Base-by-base conservation (phyloP, 169 alveolate species). In the Plasmodium inui region DNA sequence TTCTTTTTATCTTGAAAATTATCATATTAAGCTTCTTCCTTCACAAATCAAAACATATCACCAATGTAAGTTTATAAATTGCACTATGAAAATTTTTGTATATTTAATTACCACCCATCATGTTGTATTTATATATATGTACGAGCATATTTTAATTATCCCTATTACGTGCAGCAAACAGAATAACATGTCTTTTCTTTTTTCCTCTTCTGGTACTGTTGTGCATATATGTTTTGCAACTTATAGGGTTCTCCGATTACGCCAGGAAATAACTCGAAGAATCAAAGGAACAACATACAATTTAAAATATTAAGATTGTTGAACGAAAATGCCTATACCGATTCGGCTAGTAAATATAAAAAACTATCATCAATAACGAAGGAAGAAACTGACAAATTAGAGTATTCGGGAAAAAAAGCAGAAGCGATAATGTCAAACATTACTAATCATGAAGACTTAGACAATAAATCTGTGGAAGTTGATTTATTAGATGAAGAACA, bases 401-500 rank as follows among this genome's bases (percentile, higher is more conserved):
- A 8, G 14, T 17, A 26, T 67, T 28, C 37, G 76, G 37, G 0
- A 22, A 7, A 67, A 67, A 67, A 5, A 67, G 22, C 30, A 67
- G 41, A 28, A 9, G 22, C 14, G 39, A 26, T 7, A 12, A 67
- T 22, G 14, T 19, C 39, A 79, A 19, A 1, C 57, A 3, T 79
- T 17, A n/a, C 12, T 17, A 19, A 32, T 37, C 44, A n/a, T 41
- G 14, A 44, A 9, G 7, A 79, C 5, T n/a, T 5, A 79, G n/a
- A 37, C 19, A 4, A 79, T 37, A 32, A 37, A 39, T 2, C 19
- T 10, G 8, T 0, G 17, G 28, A 37, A 19, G 84, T 19, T 79
- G 84, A 79, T 79, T 19, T 79, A 41, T 79, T 26, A 12, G 70
- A 79, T 22, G 57, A 79, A 26, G 84, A 39, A 50, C 73, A 19